Evolutionary conservation across 2,329 filamentous ascomycete species (phyloP), one percentile per base, ranked within the genome.

Genomic region (Fusarium pseudocircinatum): DNA sequence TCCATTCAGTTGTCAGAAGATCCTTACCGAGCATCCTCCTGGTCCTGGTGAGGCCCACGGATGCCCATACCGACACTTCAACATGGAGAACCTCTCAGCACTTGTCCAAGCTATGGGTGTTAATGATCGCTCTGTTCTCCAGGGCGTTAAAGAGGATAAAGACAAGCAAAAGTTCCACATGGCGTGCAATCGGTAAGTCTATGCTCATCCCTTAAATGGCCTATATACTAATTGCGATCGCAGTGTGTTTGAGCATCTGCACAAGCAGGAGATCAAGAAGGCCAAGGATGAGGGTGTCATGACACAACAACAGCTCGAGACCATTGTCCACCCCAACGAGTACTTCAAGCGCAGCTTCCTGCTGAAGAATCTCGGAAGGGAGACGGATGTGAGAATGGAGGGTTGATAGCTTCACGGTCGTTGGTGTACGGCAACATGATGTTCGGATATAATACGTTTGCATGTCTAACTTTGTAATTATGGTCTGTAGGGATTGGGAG

Each of bases 281-380:
- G 93, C 92, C 70, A 94, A 92, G 82, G 93, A 95, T 46, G 91
- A 94, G 56, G 88, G 90, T 11, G 86, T 91, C 58, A 92, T 92
- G 90, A 91, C 87, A 18, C 84, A 91, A 12, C 90, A 90, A 22
- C 94, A 97, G 81, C 86, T 97, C 46, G 96, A 98, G 83, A 98
- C 96, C 0, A 97, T 99, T 79, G 92, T 97, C 28, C 96, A 99
- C 83, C 96, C 96, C 16, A 99, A 99, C 81, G 95, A 96, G 74
- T 99, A 98, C 83, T 99, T 98, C 83, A 98, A 97, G 87, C 89
- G 96, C 63, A 97, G 95, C 81, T 98, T 94, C 82, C 79, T 97
- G 76, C 84, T 99, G 69, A 97, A 95, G 85, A 94, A 96, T 80
- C 82, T 97, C 32, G 91, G 83, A 57, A 90, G 83, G 28, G 84